These are phyloP conservation scores for Coleophoma crateriformis DNA, from an alignment of 2,329 filamentous ascomycete species.

Conservation along the genomic window DNA sequence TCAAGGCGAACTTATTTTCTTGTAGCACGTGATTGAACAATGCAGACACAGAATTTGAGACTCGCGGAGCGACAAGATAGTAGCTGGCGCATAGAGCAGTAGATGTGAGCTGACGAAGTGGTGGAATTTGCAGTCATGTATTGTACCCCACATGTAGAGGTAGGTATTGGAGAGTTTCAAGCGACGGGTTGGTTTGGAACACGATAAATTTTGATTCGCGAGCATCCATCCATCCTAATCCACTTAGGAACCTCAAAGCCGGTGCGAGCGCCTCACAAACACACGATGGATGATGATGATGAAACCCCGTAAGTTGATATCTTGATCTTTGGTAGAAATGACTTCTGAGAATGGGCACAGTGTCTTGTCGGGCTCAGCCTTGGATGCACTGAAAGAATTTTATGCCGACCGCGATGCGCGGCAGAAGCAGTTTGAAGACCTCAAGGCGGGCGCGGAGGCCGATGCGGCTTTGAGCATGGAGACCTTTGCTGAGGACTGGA, in stretches of 20 bases:
- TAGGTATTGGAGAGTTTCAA: too few relatives aligned
- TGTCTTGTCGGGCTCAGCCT: slow-evolving; percentile 58
- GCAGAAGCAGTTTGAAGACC: slow-evolving; percentile 60
- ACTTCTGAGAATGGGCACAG: background rate
- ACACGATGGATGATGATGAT: slow-evolving; percentile 7
- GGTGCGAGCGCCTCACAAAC: background rate
- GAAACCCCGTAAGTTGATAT: slow-evolving; percentile 10
- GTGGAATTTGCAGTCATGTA: too few relatives aligned
- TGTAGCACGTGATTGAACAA: too few relatives aligned
- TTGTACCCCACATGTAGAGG: too few relatives aligned
- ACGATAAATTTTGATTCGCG: background rate
- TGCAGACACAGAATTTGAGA: too few relatives aligned
- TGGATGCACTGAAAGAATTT: slow-evolving; percentile 69
- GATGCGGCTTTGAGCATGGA: slow-evolving; percentile 52
- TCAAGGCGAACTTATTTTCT: too few relatives aligned
- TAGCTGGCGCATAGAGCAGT: too few relatives aligned
- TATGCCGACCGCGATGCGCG: slow-evolving; percentile 66
- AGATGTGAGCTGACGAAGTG: too few relatives aligned
- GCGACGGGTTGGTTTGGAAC: background rate
- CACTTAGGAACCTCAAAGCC: background rate
- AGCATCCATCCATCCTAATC: background rate
- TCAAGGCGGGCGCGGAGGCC: slow-evolving; percentile 53
- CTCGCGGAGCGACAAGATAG: too few relatives aligned
- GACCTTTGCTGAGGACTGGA: slow-evolving; percentile 75
- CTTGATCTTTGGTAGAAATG: background rate